phyloP scores from a whole-genome alignment of 1,139 yeast species.

The Candida sojae region DNA sequence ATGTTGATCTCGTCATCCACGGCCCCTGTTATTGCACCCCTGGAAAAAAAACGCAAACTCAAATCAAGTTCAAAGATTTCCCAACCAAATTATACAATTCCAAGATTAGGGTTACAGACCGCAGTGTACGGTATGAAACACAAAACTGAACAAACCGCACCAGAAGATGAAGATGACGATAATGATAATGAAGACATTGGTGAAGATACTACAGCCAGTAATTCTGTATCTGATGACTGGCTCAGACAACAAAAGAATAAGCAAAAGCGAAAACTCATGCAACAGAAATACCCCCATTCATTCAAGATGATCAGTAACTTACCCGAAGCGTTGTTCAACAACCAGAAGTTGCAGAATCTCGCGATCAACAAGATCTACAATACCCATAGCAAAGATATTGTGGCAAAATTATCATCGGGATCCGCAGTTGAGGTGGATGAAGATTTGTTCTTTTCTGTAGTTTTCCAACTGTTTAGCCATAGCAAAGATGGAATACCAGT shows the following conservation, averaged over 20 bases:
- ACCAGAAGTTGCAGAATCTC: conserved; percentile 32
- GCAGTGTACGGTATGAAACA: conserved; percentile 47
- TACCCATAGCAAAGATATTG: conserved; percentile 20
- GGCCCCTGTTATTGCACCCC: conserved; percentile 11
- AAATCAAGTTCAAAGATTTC: conserved; percentile 32
- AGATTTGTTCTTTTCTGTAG: conserved; percentile 40
- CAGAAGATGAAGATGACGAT: conserved; percentile 28
- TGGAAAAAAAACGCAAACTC: conserved; percentile 8
- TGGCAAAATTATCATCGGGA: conserved; percentile 25
- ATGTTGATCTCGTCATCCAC: conserved; percentile 60
- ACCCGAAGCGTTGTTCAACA: conserved; percentile 39
- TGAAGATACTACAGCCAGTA: conserved; percentile 26
- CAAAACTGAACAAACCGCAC: conserved; percentile 12
- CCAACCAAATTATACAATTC: conserved; percentile 41
- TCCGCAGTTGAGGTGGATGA: conserved; percentile 39
- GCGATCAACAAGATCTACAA: conserved; percentile 29
- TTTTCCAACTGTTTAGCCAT: conserved; percentile 31
- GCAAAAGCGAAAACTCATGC: conserved; percentile 32
- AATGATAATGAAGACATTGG: conserved; percentile 45
- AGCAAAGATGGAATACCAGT: conserved; percentile 8
- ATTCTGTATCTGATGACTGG: conserved; percentile 32
- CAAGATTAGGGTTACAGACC: conserved; percentile 50
- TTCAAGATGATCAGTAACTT: conserved; percentile 37
- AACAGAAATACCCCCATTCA: conserved; percentile 38
- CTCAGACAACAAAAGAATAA: conserved; percentile 37